Conservation (phyloP, 1,139 yeast species). For the Kodamaea sp. region DNA sequence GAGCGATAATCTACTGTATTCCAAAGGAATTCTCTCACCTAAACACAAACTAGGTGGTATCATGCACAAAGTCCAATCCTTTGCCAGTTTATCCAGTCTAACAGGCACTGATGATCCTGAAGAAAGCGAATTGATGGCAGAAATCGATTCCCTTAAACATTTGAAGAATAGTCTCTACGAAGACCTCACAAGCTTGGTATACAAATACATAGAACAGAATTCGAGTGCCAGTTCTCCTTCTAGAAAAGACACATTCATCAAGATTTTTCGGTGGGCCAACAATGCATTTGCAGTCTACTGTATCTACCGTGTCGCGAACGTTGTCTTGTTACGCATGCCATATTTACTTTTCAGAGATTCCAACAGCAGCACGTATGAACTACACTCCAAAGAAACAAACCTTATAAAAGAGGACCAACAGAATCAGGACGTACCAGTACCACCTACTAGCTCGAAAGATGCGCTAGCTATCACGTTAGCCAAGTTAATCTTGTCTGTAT, state of each 20-base stretch:
- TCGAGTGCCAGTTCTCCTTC: too few species aligned
- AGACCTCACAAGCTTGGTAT: conserved; percentile 26
- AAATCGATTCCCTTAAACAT: conserved; percentile 35
- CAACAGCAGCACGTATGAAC: conserved; percentile 3
- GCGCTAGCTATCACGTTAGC: conserved; percentile 70
- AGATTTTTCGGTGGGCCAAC: conserved; percentile 17
- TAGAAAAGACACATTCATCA: conserved; percentile 3
- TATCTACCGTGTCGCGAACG: conserved; percentile 58
- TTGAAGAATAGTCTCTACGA: conserved; percentile 31
- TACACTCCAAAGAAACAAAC: conserved; percentile 9
- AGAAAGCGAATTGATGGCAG: conserved; percentile 35
- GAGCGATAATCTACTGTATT: conserved; percentile 11
- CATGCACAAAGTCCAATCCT: conserved; percentile 44
- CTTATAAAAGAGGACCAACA: conserved; percentile 11
- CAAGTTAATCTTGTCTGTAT: conserved; percentile 37
- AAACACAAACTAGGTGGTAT: conserved; percentile 25
- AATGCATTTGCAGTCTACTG: conserved; percentile 59
- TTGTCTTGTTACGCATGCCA: conserved; percentile 43
- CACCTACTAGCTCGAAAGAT: conserved; percentile 37
- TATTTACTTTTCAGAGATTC: conserved; percentile 10
- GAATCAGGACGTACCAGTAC: conserved; percentile 4
- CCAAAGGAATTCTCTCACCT: conserved; percentile 1
- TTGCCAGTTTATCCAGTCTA: conserved; percentile 34
- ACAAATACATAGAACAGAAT: conserved; percentile 16
- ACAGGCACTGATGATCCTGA: conserved; percentile 22